A percentile compares a stretch with the other conserved stretches of the same genome.
Conservation (phyloP, 1,284 basidiomycete species). For the Boletus mariae region DNA sequence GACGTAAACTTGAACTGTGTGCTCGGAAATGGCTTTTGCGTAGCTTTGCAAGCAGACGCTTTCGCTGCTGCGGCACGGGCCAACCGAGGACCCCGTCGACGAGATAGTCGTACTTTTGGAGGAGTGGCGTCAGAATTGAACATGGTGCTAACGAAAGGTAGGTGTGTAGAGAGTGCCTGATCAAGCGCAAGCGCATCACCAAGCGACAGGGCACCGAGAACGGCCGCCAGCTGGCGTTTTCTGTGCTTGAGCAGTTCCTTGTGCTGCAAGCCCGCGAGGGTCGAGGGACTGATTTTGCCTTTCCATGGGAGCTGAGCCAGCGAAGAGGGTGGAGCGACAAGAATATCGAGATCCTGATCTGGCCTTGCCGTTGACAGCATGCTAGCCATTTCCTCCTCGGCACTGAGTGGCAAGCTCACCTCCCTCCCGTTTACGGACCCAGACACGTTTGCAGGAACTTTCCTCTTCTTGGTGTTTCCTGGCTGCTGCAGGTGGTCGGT, state of each 20-base stretch:
- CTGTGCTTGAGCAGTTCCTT: slow-evolving; percentile 68
- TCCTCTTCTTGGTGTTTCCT: slow-evolving; percentile 82
- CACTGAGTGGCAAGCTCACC: slow-evolving; percentile 21
- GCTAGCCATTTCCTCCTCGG: slow-evolving; percentile 25
- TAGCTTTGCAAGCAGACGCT: slow-evolving; percentile 23
- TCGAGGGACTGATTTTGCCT: slow-evolving; percentile 54
- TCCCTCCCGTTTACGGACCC: slow-evolving; percentile 35
- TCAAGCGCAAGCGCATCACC: slow-evolving; percentile 69
- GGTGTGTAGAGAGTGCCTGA: slow-evolving; percentile 64
- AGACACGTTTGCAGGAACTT: slow-evolving; percentile 59
- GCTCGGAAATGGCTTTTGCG: slow-evolving; percentile 39
- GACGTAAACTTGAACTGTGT: slow-evolving; percentile 57
- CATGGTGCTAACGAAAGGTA: slow-evolving; percentile 42
- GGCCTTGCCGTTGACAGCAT: slow-evolving; percentile 13
- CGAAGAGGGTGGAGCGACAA: slow-evolving; percentile 17
- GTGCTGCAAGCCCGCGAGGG: slow-evolving; percentile 65
- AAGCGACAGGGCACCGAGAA: slow-evolving; percentile 59
- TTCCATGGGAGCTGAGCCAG: slow-evolving; percentile 33
- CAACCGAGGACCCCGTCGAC: slow-evolving; percentile 40
- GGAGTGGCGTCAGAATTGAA: slow-evolving; percentile 30
- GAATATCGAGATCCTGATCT: slow-evolving; percentile 23
- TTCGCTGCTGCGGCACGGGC: slow-evolving; percentile 39
- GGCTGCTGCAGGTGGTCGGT: slow-evolving; percentile 65
- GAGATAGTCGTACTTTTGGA: slow-evolving; percentile 31
- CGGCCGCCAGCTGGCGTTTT: slow-evolving; percentile 64